Evolutionary conservation across 2,329 filamentous ascomycete genomes (phyloP).

Genomic region (Penicillium italicum): DNA sequence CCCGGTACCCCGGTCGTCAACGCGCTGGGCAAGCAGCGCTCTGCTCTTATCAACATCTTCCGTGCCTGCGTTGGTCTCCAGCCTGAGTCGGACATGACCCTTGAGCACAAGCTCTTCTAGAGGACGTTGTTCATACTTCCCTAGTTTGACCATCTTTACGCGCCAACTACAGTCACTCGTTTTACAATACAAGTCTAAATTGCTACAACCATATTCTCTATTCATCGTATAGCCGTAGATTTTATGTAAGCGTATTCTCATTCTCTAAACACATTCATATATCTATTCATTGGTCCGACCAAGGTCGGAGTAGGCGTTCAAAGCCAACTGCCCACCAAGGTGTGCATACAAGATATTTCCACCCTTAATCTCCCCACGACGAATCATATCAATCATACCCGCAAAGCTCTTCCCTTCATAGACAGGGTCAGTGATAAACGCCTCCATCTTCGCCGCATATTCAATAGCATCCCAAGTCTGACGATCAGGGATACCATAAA

Average conservation of each 20-base stretch:
- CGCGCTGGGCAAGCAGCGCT: conserved; percentile 90
- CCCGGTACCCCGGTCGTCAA: conserved; percentile 95
- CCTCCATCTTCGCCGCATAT: conserved; percentile 65
- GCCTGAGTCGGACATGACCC: conserved; percentile 97
- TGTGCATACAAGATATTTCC: conserved; percentile 71
- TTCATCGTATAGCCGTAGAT: neutral
- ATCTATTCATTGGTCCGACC: conserved; percentile 18
- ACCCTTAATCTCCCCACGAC: conserved; percentile 57
- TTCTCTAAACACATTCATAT: neutral
- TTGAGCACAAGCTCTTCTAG: conserved; percentile 96
- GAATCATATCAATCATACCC: conserved; percentile 66
- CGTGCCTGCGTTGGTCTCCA: conserved; percentile 93
- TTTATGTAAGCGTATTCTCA: neutral
- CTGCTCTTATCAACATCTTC: conserved; percentile 95
- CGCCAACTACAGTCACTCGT: conserved; percentile 31
- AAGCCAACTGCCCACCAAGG: conserved; percentile 64
- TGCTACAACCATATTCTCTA: neutral
- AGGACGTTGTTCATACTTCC: neutral
- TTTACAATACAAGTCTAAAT: conserved; percentile 13
- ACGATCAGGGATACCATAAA: conserved; percentile 65
- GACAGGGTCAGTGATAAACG: conserved; percentile 70
- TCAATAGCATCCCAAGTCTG: conserved; percentile 65
- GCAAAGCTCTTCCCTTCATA: conserved; percentile 74
- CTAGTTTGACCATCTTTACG: neutral
- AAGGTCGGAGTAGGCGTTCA: conserved; percentile 62